Percentiles rank a stretch among this genome's conserved stretches.
Conservation (phyloP, 768 basidiomycete genomes). For the Lanmaoa rubissima region DNA sequence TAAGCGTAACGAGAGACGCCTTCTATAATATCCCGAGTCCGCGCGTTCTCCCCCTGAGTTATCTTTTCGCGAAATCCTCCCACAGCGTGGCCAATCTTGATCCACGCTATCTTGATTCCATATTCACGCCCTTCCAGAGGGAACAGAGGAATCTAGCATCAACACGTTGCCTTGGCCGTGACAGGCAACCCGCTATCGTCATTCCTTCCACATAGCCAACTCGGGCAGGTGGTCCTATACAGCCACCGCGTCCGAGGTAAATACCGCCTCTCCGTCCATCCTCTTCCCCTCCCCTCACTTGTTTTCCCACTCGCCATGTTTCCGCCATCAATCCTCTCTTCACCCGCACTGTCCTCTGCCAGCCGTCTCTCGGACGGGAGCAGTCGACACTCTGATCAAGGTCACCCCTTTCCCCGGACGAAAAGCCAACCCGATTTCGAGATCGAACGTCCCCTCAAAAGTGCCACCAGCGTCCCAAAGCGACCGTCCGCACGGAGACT, state of each 20-base stretch:
- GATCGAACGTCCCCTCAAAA: constrained; percentile 54
- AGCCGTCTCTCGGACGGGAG: constrained; percentile 42
- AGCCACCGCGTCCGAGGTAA: constrained; percentile 35
- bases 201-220: constrained; percentile 27
- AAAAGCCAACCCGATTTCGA: constrained; percentile 58
- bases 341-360: constrained; percentile 31
- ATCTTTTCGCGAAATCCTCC: constrained; percentile 10
- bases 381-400: constrained; percentile 32
- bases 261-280: constrained; percentile 22
- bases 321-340: constrained; percentile 31
- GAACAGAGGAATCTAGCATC: constrained; percentile 21
- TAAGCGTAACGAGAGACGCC: neutral
- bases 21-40: constrained; percentile 15
- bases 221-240: constrained; percentile 31
- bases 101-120: constrained; percentile 30
- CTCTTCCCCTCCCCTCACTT: constrained; percentile 12
- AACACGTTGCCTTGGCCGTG: constrained; percentile 36
- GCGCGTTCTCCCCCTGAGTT: constrained; percentile 18
- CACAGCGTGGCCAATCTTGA: constrained; percentile 30
- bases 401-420: constrained; percentile 38
- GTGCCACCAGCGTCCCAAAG: constrained; percentile 30
- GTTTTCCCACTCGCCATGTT: constrained; percentile 23
- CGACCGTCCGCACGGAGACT: constrained; percentile 32
- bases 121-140: constrained; percentile 28
- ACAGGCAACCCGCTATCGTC: constrained; percentile 31